These are phyloP conservation scores for Atkinsonella texensis DNA, from an alignment of 2,329 filamentous ascomycete genomes.

Conservation along the genomic window DNA sequence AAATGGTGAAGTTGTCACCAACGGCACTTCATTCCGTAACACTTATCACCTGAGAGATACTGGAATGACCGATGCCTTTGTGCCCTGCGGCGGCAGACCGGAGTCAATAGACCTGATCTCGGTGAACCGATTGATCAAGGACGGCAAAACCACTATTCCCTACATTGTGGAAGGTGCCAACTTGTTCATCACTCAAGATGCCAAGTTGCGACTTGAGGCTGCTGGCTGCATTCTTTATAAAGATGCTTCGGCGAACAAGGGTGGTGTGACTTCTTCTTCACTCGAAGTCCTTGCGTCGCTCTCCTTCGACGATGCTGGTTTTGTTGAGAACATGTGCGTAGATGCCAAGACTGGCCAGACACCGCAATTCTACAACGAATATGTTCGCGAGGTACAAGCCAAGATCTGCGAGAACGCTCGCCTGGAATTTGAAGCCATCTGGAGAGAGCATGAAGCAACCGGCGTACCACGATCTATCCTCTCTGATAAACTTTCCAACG, in stretches of 20 bases:
- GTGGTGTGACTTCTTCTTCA: slow-evolving; percentile 92
- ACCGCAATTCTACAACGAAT: slow-evolving; percentile 84
- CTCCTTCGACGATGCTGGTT: slow-evolving; percentile 82
- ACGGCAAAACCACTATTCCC: slow-evolving; percentile 77
- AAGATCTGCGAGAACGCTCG: slow-evolving; percentile 84
- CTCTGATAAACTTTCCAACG: slow-evolving; percentile 78
- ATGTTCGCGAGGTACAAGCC: slow-evolving; percentile 83
- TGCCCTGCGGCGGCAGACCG: slow-evolving; percentile 90
- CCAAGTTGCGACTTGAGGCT: slow-evolving; percentile 86
- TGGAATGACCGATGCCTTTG: slow-evolving; percentile 73
- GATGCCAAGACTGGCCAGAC: slow-evolving; percentile 52
- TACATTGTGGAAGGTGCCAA: slow-evolving; percentile 98
- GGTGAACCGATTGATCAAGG: slow-evolving; percentile 75
- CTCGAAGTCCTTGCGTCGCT: slow-evolving; percentile 90
- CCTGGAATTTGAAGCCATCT: slow-evolving; percentile 96
- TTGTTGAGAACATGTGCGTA: slow-evolving; percentile 90
- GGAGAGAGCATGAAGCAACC: slow-evolving; percentile 81
- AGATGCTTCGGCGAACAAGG: slow-evolving; percentile 97
- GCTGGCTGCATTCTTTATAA: slow-evolving; percentile 96
- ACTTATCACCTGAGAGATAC: slow-evolving; percentile 82
- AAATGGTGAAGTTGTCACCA: slow-evolving; percentile 72
- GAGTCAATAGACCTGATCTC: slow-evolving; percentile 91
- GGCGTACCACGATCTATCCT: slow-evolving; percentile 72
- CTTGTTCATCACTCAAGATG: slow-evolving; percentile 96
- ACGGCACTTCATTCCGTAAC: slow-evolving; percentile 93